Evolutionary conservation across 805 yeast genomes (phyloP).

Genomic region (Tetrapisispora namnaoensis): DNA sequence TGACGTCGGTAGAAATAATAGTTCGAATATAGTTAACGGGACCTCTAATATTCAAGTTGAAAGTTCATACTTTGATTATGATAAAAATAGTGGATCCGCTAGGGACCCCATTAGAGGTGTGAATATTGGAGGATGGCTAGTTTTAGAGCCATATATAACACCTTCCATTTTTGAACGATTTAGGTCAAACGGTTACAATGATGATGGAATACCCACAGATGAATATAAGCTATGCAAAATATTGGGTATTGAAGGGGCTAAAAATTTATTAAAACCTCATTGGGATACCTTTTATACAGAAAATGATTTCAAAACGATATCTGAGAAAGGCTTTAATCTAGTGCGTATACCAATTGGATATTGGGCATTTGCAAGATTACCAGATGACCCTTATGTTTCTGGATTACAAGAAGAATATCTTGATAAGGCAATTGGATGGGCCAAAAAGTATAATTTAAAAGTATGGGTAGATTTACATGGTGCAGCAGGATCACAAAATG

Average conservation of each 20-base stretch:
- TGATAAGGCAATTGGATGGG: slow-evolving; percentile 73
- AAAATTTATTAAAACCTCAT: slow-evolving; percentile 35
- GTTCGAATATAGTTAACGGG: background rate
- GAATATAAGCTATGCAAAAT: slow-evolving; percentile 45
- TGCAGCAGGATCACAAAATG: slow-evolving; percentile 89
- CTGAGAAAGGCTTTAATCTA: slow-evolving; percentile 56
- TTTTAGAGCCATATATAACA: slow-evolving; percentile 60
- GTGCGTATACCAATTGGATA: slow-evolving; percentile 88
- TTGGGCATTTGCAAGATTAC: slow-evolving; percentile 67
- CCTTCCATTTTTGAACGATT: slow-evolving; percentile 44
- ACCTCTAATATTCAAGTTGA: background rate
- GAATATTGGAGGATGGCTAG: slow-evolving; percentile 64
- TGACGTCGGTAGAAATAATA: background rate
- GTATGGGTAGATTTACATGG: slow-evolving; percentile 92
- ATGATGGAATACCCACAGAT: slow-evolving; percentile 32
- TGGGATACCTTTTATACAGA: slow-evolving; percentile 73
- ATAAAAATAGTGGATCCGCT: background rate
- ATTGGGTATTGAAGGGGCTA: slow-evolving; percentile 41
- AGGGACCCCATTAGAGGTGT: slow-evolving; percentile 32
- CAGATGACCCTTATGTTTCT: slow-evolving; percentile 71
- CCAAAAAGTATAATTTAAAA: slow-evolving; percentile 46
- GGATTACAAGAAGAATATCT: slow-evolving; percentile 59
- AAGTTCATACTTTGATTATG: background rate
- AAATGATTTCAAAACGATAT: slow-evolving; percentile 52
- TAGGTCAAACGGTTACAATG: slow-evolving; percentile 2